Percentiles rank a stretch among this genome's conserved stretches.
These are phyloP conservation scores for Strobilomyces echinocephalus DNA, from an alignment of 768 basidiomycete species.

Conservation along the genomic window DNA sequence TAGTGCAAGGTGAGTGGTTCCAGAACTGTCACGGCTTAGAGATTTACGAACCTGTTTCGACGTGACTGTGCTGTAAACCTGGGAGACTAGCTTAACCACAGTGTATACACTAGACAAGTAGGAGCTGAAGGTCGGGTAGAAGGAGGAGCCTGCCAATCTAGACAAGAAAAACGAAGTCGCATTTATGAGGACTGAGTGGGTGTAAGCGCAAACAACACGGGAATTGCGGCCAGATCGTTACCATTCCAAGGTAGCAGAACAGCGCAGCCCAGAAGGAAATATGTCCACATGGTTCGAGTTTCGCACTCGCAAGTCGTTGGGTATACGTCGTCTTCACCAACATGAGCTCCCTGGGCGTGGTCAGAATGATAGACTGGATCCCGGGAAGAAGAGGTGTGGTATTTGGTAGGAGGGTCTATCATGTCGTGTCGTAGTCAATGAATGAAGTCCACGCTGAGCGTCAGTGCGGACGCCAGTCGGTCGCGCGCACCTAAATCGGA, in stretches of 20 bases:
- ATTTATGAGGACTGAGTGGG: not conserved
- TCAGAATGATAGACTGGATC: not conserved
- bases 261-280: not conserved
- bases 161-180: constrained; percentile 2
- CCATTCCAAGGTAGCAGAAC: not conserved
- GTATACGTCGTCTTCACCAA: not conserved
- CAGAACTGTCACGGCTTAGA: too few relatives aligned
- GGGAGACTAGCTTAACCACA: not conserved
- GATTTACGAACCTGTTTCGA: constrained; percentile 1
- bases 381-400: not conserved
- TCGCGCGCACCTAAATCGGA: not conserved
- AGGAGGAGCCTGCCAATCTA: not conserved
- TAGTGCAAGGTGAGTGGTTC: not conserved
- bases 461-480: not conserved
- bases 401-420: not conserved
- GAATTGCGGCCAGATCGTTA: not conserved
- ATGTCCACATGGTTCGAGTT: not conserved
- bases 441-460: not conserved
- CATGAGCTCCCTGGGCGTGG: not conserved
- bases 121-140: not conserved
- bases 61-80: constrained; percentile 1
- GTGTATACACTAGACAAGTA: not conserved
- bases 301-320: not conserved
- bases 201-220: not conserved
- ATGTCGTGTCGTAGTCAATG: not conserved